These are phyloP conservation scores for Sanghuangporus sanghuang DNA, from an alignment of 1,284 basidiomycete genomes.

Conservation along the genomic window DNA sequence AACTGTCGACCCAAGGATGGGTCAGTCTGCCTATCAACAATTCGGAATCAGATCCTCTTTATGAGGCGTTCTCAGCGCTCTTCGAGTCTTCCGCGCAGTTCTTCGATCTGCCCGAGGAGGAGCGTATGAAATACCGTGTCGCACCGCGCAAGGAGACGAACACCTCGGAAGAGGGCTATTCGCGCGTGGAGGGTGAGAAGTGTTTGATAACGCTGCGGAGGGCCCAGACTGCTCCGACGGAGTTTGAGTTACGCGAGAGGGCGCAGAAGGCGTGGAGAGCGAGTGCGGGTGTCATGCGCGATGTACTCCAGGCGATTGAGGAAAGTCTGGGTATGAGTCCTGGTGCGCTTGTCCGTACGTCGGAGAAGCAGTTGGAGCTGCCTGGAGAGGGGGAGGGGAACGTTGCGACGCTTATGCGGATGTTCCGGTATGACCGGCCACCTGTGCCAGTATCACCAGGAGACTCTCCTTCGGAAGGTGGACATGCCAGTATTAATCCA, in stretches of 20 bases:
- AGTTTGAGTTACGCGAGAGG: slow-evolving; percentile 12
- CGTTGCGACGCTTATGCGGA: slow-evolving; percentile 25
- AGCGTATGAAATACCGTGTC: slow-evolving; percentile 15
- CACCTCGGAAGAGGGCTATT: slow-evolving; percentile 29
- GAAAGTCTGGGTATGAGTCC: slow-evolving; percentile 23
- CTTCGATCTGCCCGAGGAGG: slow-evolving; percentile 23
- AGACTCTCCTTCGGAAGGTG: neutral
- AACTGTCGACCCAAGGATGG: slow-evolving; percentile 14
- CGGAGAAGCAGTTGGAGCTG: slow-evolving; percentile 20
- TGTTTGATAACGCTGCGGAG: slow-evolving; percentile 27
- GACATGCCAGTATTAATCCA: neutral
- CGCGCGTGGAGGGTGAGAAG: slow-evolving; percentile 27
- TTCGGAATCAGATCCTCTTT: slow-evolving; percentile 16
- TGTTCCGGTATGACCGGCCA: slow-evolving; percentile 27
- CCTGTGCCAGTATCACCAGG: neutral
- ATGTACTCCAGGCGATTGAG: slow-evolving; percentile 22
- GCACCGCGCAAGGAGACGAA: slow-evolving; percentile 18
- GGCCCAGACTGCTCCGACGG: slow-evolving; percentile 14
- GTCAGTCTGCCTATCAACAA: slow-evolving; percentile 5
- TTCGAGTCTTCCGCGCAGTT: slow-evolving; percentile 23
- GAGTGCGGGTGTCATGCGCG: slow-evolving; percentile 23
- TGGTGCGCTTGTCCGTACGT: slow-evolving; percentile 20
- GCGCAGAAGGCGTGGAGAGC: slow-evolving; percentile 23
- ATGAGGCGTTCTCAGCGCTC: slow-evolving; percentile 17
- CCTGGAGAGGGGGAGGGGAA: slow-evolving; percentile 17